Conservation (phyloP, 2,329 filamentous ascomycete species). For the Drechslerella dactyloides region DNA sequence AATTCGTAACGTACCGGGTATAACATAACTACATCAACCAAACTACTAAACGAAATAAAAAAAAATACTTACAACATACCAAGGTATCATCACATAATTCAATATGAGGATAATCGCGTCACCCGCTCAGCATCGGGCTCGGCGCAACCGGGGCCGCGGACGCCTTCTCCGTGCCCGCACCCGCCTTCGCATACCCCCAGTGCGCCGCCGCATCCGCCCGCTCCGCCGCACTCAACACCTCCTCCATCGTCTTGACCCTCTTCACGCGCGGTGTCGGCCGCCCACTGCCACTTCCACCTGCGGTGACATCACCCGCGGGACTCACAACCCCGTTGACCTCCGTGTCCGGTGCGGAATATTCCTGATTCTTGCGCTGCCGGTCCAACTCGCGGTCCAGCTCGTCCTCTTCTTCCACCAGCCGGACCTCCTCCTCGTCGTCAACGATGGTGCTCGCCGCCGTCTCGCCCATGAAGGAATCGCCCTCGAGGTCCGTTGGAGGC, state of each 20-base stretch:
- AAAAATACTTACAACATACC: conserved; percentile 32
- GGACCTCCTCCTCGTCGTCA: conserved; percentile 41
- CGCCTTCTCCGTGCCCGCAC: conserved; percentile 18
- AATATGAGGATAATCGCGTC: not conserved
- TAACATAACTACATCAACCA: too few species aligned
- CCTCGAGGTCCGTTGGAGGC: conserved; percentile 72
- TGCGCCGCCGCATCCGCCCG: conserved; percentile 42
- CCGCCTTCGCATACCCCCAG: conserved; percentile 42
- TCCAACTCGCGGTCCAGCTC: conserved; percentile 44
- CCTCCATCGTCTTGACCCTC: conserved; percentile 49
- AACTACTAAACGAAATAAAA: conserved; percentile 10
- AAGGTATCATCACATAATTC: not conserved
- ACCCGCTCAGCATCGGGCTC: conserved; percentile 43
- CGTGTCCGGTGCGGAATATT: conserved; percentile 40
- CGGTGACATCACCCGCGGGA: conserved; percentile 6
- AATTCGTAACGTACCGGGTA: conserved; percentile 50
- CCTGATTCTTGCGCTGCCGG: conserved; percentile 35
- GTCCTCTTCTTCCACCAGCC: conserved; percentile 43
- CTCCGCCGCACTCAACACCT: conserved; percentile 45
- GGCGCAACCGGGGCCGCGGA: conserved; percentile 42
- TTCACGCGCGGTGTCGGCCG: conserved; percentile 26
- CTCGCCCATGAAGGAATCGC: conserved; percentile 49
- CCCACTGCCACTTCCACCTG: conserved; percentile 1
- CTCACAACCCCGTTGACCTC: conserved; percentile 29
- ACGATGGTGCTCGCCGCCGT: conserved; percentile 55